Conservation (phyloP, 208 protist species). For the Kentomonas sorsogonicus region DNA sequence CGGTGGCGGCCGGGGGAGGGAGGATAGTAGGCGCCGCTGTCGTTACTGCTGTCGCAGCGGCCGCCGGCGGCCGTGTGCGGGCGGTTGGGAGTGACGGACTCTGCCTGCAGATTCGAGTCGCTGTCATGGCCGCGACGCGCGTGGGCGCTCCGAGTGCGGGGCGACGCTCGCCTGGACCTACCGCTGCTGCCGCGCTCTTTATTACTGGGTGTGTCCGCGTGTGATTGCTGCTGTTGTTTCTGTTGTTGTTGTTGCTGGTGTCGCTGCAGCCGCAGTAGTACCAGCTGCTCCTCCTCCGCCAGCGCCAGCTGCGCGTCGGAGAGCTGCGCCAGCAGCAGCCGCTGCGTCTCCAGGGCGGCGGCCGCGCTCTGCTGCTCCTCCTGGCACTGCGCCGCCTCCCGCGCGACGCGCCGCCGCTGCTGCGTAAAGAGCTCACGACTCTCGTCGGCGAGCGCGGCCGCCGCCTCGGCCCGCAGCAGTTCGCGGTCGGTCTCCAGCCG, state of each 20-base stretch:
- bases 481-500: constrained; percentile 10
- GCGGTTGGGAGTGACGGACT: background rate
- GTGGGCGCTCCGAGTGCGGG: too few relatives aligned
- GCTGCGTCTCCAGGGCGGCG: constrained; percentile 4
- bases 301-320: constrained; percentile 17
- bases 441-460: background rate
- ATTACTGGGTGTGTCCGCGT: too few relatives aligned
- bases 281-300: constrained; percentile 12
- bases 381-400: constrained; percentile 8
- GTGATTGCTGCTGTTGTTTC: too few relatives aligned
- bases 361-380: constrained; percentile 6
- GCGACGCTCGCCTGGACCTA: too few relatives aligned
- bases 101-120: background rate
- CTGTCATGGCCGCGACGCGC: too few relatives aligned
- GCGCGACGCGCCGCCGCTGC: constrained; percentile 8
- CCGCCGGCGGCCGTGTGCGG: background rate
- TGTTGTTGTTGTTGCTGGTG: too few relatives aligned
- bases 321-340: constrained; percentile 11
- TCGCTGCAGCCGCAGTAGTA: constrained; percentile 11
- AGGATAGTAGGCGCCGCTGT: background rate
- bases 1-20: background rate
- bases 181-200: too few relatives aligned
- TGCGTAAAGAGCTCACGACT: background rate
- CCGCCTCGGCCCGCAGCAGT: background rate
- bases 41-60: too few relatives aligned